Base-by-base conservation (phyloP, 306 rosid genomes). In the Oemleria cerasiformis region DNA sequence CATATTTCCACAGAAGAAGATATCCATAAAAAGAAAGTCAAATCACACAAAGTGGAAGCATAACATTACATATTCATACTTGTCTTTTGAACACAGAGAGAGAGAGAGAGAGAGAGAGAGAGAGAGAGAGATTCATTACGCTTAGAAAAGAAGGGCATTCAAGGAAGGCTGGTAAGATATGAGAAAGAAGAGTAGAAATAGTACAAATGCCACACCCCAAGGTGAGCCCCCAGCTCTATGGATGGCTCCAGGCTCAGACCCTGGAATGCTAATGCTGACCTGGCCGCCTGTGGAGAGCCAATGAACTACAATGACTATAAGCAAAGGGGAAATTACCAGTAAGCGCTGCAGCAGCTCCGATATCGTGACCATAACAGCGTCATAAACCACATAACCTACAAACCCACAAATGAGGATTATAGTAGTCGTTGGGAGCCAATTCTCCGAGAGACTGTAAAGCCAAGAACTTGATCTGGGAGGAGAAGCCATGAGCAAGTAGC, bases 201-300 rank as follows among this genome's bases (percentile, higher is more conserved):
- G 85, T 1, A 90, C 56, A 73, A 85, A 80, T 53, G 92, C 92
- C 68, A 90, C 86, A 36, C 92, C 96, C 91, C 92, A 87, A 54
- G 96, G 88, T 12, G 96, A 90, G 41, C 87, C 96, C 8, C 96
- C 90, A 19, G 90, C 90, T 57, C 86, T 76, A 68, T 86, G 92
- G 63, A 89, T 86, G 44, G 92, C 88, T 61, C 72, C 47, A 0
- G 96, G 96, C 70, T 89, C 90, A 68, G 90, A 89, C 86, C 90
- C 92, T 8, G 92, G 91, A 41, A 87, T 87, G 4, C 92, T 87
- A 41, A 87, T 73, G 72, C 40, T 87, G 54, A 89, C 65, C 23
- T 78, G 89, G 60, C 72, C 74, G 12, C 89, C 88, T 57, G 88
- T 36, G 70, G 92, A 87, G 62, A 90, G 92, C 85, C 92, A 90